These are phyloP conservation scores for Russula sp. DNA, from an alignment of 768 basidiomycete genomes.

Conservation along the genomic window DNA sequence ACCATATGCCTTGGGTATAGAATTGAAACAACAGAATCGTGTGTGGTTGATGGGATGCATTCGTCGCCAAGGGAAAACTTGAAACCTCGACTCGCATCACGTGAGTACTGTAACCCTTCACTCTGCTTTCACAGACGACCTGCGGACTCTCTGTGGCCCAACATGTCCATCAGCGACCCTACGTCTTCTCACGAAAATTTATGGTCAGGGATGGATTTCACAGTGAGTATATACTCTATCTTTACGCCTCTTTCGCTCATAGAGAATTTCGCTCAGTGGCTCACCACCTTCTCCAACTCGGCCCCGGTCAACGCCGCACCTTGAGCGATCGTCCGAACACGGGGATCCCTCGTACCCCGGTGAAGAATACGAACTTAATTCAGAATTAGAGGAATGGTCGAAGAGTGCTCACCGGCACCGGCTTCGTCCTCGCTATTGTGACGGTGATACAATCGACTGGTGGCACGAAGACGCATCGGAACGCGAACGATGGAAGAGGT, in stretches of 20 bases:
- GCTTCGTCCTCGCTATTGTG: slow-evolving; percentile 42
- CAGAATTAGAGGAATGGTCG: slow-evolving; percentile 26
- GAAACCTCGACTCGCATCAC: neutral
- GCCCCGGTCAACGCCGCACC: neutral
- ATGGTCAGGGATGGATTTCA: slow-evolving; percentile 5
- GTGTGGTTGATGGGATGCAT: too few species aligned
- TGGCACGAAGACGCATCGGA: slow-evolving; percentile 62
- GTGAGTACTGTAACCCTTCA: neutral
- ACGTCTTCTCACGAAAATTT: slow-evolving; percentile 9
- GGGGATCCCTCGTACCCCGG: neutral
- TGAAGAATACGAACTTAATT: slow-evolving; percentile 28
- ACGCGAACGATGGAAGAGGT: slow-evolving; percentile 51
- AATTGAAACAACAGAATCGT: too few species aligned
- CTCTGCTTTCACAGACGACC: neutral
- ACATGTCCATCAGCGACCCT: slow-evolving; percentile 11
- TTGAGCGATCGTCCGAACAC: slow-evolving; percentile 7
- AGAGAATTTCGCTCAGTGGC: slow-evolving; percentile 5
- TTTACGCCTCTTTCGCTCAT: neutral
- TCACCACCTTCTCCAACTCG: slow-evolving; percentile 2
- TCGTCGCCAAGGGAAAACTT: too few species aligned
- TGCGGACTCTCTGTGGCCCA: neutral
- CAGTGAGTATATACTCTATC: slow-evolving; percentile 7
- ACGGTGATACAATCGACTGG: slow-evolving; percentile 68
- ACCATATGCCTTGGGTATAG: too few species aligned
- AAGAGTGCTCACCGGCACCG: slow-evolving; percentile 27